These are phyloP conservation scores for Paracamarosporium sp. DNA, from an alignment of 2,329 filamentous ascomycete genomes.

Conservation along the genomic window DNA sequence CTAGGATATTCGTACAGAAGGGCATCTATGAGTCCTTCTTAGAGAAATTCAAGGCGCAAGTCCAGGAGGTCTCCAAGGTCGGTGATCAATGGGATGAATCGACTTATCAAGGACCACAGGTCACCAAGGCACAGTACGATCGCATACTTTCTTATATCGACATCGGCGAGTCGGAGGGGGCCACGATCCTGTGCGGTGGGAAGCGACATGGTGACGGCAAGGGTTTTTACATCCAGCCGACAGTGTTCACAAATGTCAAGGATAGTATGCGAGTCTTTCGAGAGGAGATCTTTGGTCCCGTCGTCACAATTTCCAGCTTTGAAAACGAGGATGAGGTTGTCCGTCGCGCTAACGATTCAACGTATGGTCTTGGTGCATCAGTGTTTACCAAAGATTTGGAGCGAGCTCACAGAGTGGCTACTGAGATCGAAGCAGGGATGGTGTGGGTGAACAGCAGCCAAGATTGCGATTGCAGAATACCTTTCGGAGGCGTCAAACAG, in stretches of 20 bases:
- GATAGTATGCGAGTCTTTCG: slow-evolving; percentile 60
- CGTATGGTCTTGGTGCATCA: slow-evolving; percentile 57
- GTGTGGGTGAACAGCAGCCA: slow-evolving; percentile 60
- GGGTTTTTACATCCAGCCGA: slow-evolving; percentile 64
- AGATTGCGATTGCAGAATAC: slow-evolving; percentile 51
- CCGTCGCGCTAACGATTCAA: slow-evolving; percentile 52
- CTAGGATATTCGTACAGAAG: slow-evolving; percentile 61
- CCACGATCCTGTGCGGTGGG: slow-evolving; percentile 58
- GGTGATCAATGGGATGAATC: slow-evolving; percentile 57
- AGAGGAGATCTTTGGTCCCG: slow-evolving; percentile 67
- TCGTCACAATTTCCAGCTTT: slow-evolving; percentile 68
- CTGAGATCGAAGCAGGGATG: slow-evolving; percentile 56
- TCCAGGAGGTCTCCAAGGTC: slow-evolving; percentile 65
- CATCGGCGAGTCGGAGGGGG: slow-evolving; percentile 54
- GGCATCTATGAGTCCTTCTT: slow-evolving; percentile 68
- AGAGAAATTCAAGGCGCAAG: slow-evolving; percentile 62
- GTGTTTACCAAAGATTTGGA: slow-evolving; percentile 59
- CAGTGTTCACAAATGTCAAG: slow-evolving; percentile 62
- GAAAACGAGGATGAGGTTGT: slow-evolving; percentile 57
- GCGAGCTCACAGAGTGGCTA: slow-evolving; percentile 53
- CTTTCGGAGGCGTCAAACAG: slow-evolving; percentile 66
- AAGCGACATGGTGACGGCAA: slow-evolving; percentile 33
- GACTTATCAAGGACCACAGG: slow-evolving; percentile 54
- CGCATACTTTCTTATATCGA: slow-evolving; percentile 52
- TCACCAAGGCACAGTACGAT: slow-evolving; percentile 54